phyloP scores from a whole-genome alignment of 306 rosid species.

The Trifolium fragiferum region DNA sequence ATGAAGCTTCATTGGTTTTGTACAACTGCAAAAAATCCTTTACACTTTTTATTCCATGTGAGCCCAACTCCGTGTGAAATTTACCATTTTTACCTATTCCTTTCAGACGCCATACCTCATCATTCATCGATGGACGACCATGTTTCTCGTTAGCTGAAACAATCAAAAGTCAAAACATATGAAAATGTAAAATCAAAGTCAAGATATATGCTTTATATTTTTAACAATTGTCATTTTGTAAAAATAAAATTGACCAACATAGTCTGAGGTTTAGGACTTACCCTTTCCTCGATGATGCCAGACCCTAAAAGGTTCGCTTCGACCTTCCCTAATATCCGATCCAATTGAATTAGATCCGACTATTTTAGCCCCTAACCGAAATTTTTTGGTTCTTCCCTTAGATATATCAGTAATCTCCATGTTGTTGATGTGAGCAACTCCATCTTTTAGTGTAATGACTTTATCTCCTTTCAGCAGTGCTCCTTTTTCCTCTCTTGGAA shows the following conservation, averaged over 20 bases:
- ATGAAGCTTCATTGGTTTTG: conserved; percentile 15
- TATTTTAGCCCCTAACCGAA: conserved; percentile 54
- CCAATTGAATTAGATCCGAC: neutral
- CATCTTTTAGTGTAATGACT: conserved; percentile 34
- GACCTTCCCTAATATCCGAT: conserved; percentile 53
- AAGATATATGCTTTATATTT: no score
- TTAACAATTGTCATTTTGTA: no score
- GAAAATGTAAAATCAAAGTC: neutral
- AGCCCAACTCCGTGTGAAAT: conserved; percentile 1
- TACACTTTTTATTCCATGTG: conserved; percentile 28
- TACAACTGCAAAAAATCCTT: conserved; percentile 45
- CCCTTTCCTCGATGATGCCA: conserved; percentile 58
- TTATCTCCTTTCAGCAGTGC: conserved; percentile 48
- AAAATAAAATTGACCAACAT: no score
- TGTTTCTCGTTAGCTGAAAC: conserved; percentile 47
- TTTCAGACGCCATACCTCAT: conserved; percentile 52
- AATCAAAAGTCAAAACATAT: conserved; percentile 2
- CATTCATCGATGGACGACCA: neutral
- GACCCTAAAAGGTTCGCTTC: conserved; percentile 56
- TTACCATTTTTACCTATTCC: conserved; percentile 23
- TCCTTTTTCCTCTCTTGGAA: conserved; percentile 47
- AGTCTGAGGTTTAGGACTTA: conserved; percentile 31
- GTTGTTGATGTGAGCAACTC: conserved; percentile 32
- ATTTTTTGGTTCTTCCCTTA: conserved; percentile 13
- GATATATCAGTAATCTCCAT: conserved; percentile 54